Base-by-base conservation (phyloP, 768 basidiomycete species). In the Astraeus odoratus region DNA sequence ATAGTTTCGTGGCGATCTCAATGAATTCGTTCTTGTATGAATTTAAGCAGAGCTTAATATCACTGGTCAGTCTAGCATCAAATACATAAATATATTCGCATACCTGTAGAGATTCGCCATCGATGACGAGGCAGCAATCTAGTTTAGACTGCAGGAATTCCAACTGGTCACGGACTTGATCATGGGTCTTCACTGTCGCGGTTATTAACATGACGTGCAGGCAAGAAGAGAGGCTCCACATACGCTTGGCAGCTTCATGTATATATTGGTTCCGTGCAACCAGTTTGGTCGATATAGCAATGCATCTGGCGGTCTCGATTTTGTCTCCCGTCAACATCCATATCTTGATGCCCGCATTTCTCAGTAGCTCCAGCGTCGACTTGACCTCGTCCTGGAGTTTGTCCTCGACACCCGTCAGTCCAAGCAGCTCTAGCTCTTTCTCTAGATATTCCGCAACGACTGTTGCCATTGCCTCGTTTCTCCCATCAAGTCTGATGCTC, bases 241-340 rank as follows among this genome's bases (percentile, higher is more conserved):
- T 47, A 97, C 96, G 63, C 65, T 96, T 98, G 6, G 95, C 78
- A 38, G 98, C 84, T 57, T 96, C 93, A 57, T 97, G 93, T 26
- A 99, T 96, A 60, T 96, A 97, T 64, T 99, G 96, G 56, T 92
- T 92, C 55, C 96, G 76, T 19, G 90, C 85, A 7, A 98, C 96
- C 41, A 98, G 70, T 61, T 98, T 98, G 6, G 90, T 96, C 29
- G 93, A 96, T 51, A 98, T 92, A 4, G 95, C 94, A 58, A 99
- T 99, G 65, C 93, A 95, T 29, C 94, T 84, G 4, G 96, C 96
- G 3, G 96, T 99, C 71, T 99, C 96, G 40, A 98, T 91, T 71
- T 98, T 99, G 66, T 99, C 96, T 1, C 96, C 95, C 0, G 96
- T 99, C 56, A 98, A 72, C 96, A 98, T 98, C 96, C 96, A 99